Base-by-base conservation (phyloP, 169 alveolate species). In the Besnoitia besnoiti region DNA sequence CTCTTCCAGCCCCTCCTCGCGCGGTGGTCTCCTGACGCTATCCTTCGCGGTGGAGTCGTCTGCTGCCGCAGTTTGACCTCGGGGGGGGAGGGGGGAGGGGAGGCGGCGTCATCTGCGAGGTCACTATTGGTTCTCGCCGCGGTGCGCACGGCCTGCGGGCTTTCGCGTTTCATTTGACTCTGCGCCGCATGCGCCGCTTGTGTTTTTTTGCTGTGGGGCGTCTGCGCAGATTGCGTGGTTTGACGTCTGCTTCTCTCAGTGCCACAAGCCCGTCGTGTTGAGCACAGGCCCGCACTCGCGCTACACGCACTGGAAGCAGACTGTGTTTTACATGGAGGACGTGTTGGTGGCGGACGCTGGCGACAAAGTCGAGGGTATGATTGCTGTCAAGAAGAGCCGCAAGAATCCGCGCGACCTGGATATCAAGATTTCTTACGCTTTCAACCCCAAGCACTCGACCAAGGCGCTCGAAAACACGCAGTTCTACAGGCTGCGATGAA, bases 281-380 rank as follows among this genome's bases (percentile, higher is more conserved):
- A 97, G 97, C 77, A 98, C 99, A 19, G 96, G 98, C 12, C 95
- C 95, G 84, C 89, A 75, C 67, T 19, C 37, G 40, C 76, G 92
- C 0, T 89, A 85, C 92, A 98, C 99, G 0, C 99, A 98, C 94
- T 98, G 99, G 99, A 98, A 98, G 91, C 99, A 98, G 94, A 97
- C 99, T 2, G 99, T 98, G 40, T 96, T 98, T 42, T 98, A 98
- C 90, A 95, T 98, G 73, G 96, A 96, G 67, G 97, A 96, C 85
- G 97, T 91, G 37, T 82, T 94, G 21, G 95, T 91, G 16, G 95
- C 94, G 62, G 90, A 92, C 94, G 87, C 91, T 85, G 94, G 96
- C 89, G 92, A 97, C 85, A 76, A 73, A 46, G 96, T 97, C 39
- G 80, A 92, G 59, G 99, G 99, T 21, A 95, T 97, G 90, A 96